Evolutionary conservation across 108 stramenopile species (phyloP).

Genomic region (Cyclotella atomus): DNA sequence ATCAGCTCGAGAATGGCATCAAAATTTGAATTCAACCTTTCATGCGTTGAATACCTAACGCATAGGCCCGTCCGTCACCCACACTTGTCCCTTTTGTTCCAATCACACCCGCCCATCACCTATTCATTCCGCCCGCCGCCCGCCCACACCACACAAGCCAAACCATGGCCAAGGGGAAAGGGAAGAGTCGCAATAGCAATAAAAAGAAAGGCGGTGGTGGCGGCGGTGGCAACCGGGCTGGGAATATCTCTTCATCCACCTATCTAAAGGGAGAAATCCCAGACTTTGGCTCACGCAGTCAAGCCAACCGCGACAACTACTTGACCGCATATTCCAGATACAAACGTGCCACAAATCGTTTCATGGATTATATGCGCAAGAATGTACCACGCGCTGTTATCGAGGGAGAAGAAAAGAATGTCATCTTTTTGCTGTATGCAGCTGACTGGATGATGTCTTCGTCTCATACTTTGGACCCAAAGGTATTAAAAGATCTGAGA

Average conservation of each 20-base stretch:
- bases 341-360: conserved; percentile 47
- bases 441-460: conserved; percentile 43
- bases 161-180: conserved; percentile 13
- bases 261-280: conserved; percentile 24
- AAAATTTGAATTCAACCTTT: too few species aligned
- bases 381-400: conserved; percentile 9
- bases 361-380: conserved; percentile 27
- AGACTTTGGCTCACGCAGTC: conserved; percentile 4
- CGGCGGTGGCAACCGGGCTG: neutral
- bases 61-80: too few species aligned
- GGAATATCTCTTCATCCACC: conserved; percentile 1
- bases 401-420: conserved; percentile 8
- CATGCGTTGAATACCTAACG: too few species aligned
- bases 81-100: too few species aligned
- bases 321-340: conserved; percentile 46
- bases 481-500: conserved; percentile 47
- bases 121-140: too few species aligned
- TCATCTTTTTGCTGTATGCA: conserved; percentile 31
- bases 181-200: conserved; percentile 9
- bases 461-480: conserved; percentile 17
- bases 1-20: too few species aligned
- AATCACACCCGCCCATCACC: too few species aligned
- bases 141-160: too few species aligned
- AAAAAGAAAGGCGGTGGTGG: conserved; percentile 18
- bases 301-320: conserved; percentile 3